These are phyloP conservation scores for Verticillium nubilum DNA, from an alignment of 2,329 filamentous ascomycete species.

Conservation along the genomic window DNA sequence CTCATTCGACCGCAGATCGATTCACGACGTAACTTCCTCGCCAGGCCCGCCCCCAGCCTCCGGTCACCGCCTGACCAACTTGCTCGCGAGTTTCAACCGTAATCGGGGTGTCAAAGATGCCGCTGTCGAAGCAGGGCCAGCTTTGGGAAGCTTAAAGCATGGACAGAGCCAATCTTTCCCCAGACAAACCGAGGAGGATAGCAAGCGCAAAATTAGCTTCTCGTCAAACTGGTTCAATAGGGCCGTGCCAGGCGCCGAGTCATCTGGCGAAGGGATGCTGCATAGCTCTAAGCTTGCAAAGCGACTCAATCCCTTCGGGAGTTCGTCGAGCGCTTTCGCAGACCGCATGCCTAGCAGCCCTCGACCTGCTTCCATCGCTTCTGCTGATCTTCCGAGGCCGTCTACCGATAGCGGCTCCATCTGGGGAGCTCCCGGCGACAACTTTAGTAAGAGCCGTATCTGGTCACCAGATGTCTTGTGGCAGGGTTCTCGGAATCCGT, in stretches of 20 bases:
- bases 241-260: slow-evolving; percentile 43
- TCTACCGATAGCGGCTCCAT: slow-evolving; percentile 75
- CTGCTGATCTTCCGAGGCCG: slow-evolving; percentile 66
- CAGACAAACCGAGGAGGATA: slow-evolving; percentile 50
- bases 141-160: slow-evolving; percentile 63
- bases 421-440: slow-evolving; percentile 56
- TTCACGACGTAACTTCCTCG: slow-evolving; percentile 32
- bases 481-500: slow-evolving; percentile 61
- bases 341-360: slow-evolving; percentile 55
- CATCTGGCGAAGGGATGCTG: slow-evolving; percentile 20
- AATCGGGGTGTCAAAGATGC: slow-evolving; percentile 54
- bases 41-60: slow-evolving; percentile 25
- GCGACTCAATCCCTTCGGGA: slow-evolving; percentile 42
- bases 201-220: slow-evolving; percentile 53
- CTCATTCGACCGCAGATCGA: slow-evolving; percentile 36
- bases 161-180: slow-evolving; percentile 77
- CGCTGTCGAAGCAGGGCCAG: slow-evolving; percentile 53
- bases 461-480: slow-evolving; percentile 58
- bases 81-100: slow-evolving; percentile 57
- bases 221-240: slow-evolving; percentile 54
- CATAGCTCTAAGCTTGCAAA: slow-evolving; percentile 26
- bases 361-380: slow-evolving; percentile 63
- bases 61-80: slow-evolving; percentile 35
- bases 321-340: slow-evolving; percentile 43
- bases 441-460: slow-evolving; percentile 39